Evolutionary conservation across 1,284 basidiomycete genomes (phyloP).

Genomic region (Ceratobasidium sp.): DNA sequence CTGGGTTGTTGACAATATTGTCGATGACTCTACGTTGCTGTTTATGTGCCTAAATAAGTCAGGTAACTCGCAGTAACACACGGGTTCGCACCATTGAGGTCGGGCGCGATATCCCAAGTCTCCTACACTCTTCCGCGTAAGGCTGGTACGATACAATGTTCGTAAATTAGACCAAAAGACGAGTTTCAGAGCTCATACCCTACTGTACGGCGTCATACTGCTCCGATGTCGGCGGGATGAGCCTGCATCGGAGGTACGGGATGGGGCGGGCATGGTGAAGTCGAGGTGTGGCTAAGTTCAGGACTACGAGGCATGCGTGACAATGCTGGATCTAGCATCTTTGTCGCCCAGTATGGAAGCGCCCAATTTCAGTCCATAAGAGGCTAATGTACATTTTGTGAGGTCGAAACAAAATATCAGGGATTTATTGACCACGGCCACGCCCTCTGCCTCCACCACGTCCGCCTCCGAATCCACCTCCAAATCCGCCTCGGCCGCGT

Average conservation of each 20-base stretch:
- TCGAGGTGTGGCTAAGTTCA: no score
- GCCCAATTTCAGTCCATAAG: no score
- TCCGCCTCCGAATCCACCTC: constrained; percentile 55
- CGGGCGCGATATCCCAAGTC: constrained; percentile 6
- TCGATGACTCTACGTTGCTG: constrained; percentile 34
- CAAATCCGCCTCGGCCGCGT: constrained; percentile 48
- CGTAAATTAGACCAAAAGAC: no score
- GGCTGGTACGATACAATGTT: neutral
- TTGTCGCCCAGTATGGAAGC: no score
- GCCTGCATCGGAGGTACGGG: no score
- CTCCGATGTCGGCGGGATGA: no score
- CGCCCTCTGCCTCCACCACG: constrained; percentile 54
- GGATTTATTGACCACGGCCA: constrained; percentile 49
- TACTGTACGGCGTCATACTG: no score
- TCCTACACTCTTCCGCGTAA: constrained; percentile 13
- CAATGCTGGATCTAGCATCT: no score
- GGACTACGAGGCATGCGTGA: no score
- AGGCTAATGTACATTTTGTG: no score
- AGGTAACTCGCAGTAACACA: neutral
- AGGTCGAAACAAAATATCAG: neutral
- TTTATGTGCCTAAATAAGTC: no score
- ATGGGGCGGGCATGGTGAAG: no score
- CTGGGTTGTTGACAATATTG: constrained; percentile 16
- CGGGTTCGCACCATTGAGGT: constrained; percentile 8
- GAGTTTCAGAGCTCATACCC: neutral